Evolutionary conservation across 306 rosid species (phyloP), one percentile per base, ranked within the genome.

Genomic region (Hylodesmum podocarpum): DNA sequence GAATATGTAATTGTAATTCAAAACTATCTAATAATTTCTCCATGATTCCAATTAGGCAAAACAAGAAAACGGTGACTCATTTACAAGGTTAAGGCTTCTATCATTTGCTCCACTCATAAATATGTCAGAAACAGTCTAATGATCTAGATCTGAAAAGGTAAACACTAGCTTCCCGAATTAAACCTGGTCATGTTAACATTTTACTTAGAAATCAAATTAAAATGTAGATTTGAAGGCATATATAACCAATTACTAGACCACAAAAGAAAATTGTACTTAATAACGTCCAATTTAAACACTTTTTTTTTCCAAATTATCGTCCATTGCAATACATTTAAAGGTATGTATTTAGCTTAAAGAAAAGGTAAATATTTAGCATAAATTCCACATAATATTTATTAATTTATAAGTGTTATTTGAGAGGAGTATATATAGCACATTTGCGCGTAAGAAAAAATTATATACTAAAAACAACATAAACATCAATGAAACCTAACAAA

Each of bases 211-310:
- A 61, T 25, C 43, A 57, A 39, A 61, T 25, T 29, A 57, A 40
- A 61, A 73, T 73, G 44, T 6, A 51, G 40, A 72, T 72, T 54
- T 22, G 28, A 70, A 72, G 51, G 43, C 1, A 58, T 54, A 55
- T 57, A 6, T 53, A 36, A 13, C 31, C 16, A 43, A 29, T 4
- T 51, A 21, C 51, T 36, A 46, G 19, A 24, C 29, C 57, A 39
- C 34, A 47, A 8, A 31, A 61, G 70, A 59, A 41, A 73, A 11
- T 41, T 43, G n/a, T 27, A 29, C 10, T 43, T 21, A 8, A 55
- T 53, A 37, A 9, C 66, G 11, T 37, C 51, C 21, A 50, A 27
- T 36, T 53, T 54, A 40, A 41, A 9, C 27, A 71, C 51, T 50
- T 51, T 8, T 13, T 71, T 71, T 53, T 2, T 34, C 37, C 37